These are phyloP conservation scores for Eutrema salsugineum DNA, from an alignment of 441 rosid species.

Conservation along the genomic window DNA sequence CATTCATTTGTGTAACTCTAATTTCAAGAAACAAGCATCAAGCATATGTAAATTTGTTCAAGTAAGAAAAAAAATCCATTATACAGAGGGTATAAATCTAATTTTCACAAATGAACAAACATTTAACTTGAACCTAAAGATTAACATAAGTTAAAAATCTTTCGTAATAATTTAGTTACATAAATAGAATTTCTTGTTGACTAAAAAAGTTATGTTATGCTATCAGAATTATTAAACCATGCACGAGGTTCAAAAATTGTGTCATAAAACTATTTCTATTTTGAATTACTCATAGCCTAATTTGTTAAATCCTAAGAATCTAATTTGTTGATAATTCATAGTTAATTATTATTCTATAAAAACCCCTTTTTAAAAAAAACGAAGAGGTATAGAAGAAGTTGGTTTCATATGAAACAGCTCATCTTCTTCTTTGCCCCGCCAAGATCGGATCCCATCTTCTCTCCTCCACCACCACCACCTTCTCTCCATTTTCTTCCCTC, in stretches of 20 bases:
- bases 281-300: not conserved
- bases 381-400: slow-evolving; percentile 4
- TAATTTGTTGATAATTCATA: not conserved
- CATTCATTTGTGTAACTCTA: slow-evolving; percentile 8
- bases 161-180: not conserved
- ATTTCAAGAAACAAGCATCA: slow-evolving; percentile 12
- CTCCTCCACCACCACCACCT: slow-evolving; percentile 29
- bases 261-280: not conserved
- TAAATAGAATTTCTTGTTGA: not conserved
- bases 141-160: not conserved
- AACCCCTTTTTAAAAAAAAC: not conserved
- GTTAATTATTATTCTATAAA: not conserved
- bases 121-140: not conserved
- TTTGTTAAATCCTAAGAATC: slow-evolving; percentile 4
- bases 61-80: no score
- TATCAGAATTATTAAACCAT: slow-evolving; percentile 5
- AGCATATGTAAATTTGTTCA: not conserved
- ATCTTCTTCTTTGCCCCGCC: slow-evolving; percentile 18
- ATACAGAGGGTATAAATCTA: no score
- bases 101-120: not conserved
- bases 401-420: slow-evolving; percentile 25
- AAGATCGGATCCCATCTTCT: slow-evolving; percentile 22
- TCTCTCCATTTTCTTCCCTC: slow-evolving; percentile 27
- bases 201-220: not conserved
- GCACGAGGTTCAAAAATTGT: not conserved